Percentiles rank a stretch among this genome's conserved stretches.
phyloP scores from a whole-genome alignment of 2,329 filamentous ascomycete genomes.

The Aureobasidium leucospermi region DNA sequence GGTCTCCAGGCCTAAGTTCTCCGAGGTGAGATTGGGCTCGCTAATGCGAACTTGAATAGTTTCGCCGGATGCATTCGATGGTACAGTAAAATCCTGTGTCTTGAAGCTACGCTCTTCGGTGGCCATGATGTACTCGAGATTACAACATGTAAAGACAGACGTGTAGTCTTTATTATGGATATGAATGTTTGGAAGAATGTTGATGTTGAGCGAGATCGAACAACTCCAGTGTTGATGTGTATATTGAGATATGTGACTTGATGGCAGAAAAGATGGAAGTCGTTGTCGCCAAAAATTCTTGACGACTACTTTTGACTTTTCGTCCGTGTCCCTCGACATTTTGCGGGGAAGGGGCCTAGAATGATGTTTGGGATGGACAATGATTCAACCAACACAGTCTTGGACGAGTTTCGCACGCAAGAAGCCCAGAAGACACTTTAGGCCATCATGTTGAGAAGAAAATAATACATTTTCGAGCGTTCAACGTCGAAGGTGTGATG shows the following conservation, averaged over 20 bases:
- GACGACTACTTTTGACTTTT: not conserved
- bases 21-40: conserved; percentile 21
- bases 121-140: not conserved
- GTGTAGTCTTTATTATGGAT: too few relatives aligned
- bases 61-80: conserved; percentile 3
- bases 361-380: not conserved
- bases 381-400: too few relatives aligned
- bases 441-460: too few relatives aligned
- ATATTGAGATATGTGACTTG: not conserved
- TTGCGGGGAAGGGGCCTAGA: conserved; percentile 1
- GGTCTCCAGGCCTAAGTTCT: conserved; percentile 32
- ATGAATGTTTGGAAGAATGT: too few relatives aligned
- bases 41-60: conserved; percentile 13
- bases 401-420: too few relatives aligned
- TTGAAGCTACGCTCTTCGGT: not conserved
- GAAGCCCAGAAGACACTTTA: too few relatives aligned
- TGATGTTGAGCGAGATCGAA: too few relatives aligned
- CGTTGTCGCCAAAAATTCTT: conserved; percentile 1
- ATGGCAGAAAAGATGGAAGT: not conserved
- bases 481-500: too few relatives aligned
- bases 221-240: not conserved
- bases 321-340: not conserved
- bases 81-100: not conserved
- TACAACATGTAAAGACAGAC: too few relatives aligned
- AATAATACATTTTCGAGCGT: too few relatives aligned